These are phyloP conservation scores for Cladosporium sp. DNA, from an alignment of 2,329 filamentous ascomycete species.

Conservation along the genomic window DNA sequence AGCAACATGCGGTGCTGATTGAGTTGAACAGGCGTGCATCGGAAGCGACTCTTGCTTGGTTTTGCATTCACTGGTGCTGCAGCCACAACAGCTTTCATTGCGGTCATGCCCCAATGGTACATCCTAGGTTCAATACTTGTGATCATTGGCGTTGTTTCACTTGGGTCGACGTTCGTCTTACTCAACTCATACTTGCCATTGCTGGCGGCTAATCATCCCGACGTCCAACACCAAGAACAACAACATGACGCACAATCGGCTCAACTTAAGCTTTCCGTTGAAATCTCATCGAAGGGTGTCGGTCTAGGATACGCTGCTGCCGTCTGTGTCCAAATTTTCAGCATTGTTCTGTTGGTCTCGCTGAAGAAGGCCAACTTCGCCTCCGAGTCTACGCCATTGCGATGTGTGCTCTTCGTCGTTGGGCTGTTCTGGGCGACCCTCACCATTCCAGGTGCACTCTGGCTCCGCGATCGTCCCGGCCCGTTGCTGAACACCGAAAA, in stretches of 20 bases:
- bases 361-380: conserved; percentile 56
- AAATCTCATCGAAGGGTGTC: conserved; percentile 83
- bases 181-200: conserved; percentile 89
- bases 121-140: conserved; percentile 74
- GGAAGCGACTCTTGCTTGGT: conserved; percentile 74
- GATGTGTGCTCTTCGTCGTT: conserved; percentile 75
- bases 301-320: conserved; percentile 85
- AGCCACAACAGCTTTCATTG: conserved; percentile 76
- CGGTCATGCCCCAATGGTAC: conserved; percentile 69
- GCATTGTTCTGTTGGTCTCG: conserved; percentile 67
- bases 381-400: conserved; percentile 69
- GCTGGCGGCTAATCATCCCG: conserved; percentile 75
- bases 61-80: conserved; percentile 77
- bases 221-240: conserved; percentile 28
- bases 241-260: conserved; percentile 38
- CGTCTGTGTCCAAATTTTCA: conserved; percentile 72
- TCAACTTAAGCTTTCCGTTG: conserved; percentile 74
- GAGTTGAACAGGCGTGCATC: conserved; percentile 51
- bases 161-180: conserved; percentile 93
- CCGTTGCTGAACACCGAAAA: conserved; percentile 61
- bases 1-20: not conserved
- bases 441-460: conserved; percentile 76
- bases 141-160: conserved; percentile 81
- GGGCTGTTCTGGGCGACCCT: conserved; percentile 87
- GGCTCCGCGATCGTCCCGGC: conserved; percentile 78